These are phyloP conservation scores for Flagelloscypha sp. DNA, from an alignment of 768 basidiomycete genomes.

Conservation along the genomic window DNA sequence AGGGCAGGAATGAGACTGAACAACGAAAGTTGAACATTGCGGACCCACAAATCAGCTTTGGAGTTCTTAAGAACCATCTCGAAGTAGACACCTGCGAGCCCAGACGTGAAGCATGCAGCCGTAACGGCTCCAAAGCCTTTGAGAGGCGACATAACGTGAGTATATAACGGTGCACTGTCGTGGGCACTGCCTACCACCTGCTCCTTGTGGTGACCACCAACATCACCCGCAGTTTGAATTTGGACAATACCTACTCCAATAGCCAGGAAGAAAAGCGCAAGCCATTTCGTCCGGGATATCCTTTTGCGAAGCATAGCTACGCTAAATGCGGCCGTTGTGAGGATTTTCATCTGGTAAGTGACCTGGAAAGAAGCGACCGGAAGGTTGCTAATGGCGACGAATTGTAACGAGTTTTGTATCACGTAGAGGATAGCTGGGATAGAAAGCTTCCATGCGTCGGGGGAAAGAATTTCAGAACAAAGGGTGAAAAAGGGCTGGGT, in stretches of 20 bases:
- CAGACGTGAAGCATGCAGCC: constrained; percentile 83
- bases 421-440: constrained; percentile 94
- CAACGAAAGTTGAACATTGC: constrained; percentile 81
- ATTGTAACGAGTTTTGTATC: constrained; percentile 95
- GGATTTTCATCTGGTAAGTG: constrained; percentile 97
- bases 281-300: constrained; percentile 73
- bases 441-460: constrained; percentile 95
- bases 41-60: constrained; percentile 80
- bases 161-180: constrained; percentile 47
- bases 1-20: constrained; percentile 90
- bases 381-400: constrained; percentile 91
- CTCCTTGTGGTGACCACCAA: constrained; percentile 21
- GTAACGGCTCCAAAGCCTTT: constrained; percentile 80
- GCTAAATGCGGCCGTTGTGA: constrained; percentile 91
- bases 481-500: constrained; percentile 46
- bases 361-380: constrained; percentile 97
- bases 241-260: constrained; percentile 93
- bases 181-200: constrained; percentile 59
- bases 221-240: constrained; percentile 66
- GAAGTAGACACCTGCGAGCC: constrained; percentile 88
- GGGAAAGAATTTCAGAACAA: constrained; percentile 70
- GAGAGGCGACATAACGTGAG: constrained; percentile 74
- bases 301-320: constrained; percentile 74
- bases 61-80: constrained; percentile 88
- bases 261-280: constrained; percentile 80